Evolutionary conservation across 176 grass and related monocot genomes (phyloP), one percentile per base, ranked within the genome.

Genomic region (Calamus simplicifolius): DNA sequence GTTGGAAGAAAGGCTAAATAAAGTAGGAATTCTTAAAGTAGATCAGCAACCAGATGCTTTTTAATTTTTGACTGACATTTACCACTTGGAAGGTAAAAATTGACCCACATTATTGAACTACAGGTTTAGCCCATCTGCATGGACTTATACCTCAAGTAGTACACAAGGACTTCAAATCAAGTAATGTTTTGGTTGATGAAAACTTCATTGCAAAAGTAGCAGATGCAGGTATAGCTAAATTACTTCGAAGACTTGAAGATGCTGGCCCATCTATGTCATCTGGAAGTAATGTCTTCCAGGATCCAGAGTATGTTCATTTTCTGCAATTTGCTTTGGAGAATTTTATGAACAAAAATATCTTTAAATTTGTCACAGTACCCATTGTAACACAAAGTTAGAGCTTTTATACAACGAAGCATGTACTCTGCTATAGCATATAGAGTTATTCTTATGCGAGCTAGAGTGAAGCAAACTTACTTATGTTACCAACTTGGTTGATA

Each of bases 151-250:
- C 92, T 52, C 87, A 83, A 4, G 27, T 97, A 72, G 55, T 97
- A 69, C 92, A 97, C 78, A 75, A 74, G 43, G 75, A 71, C 51
- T 90, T 97, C 66, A 96, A 97, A 80, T 88, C 87, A 49, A 91
- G 75, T 63, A 97, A 97, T 30, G 87, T 97, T 3, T 67, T 97
- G 65, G 87, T 97, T 31, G 92, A 97, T 50, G 92, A 97, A 67
- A 97, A 97, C 66, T 97, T 90, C 68, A 97, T 97, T 56, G 87
- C 92, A 5, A 91, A 97, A 66, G 87, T 97, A 58, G 77, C 81
- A 28, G 92, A 91, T 54, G 83, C 80, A 56, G 83, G 92, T 5
- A 68, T 91, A 61, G 31, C 77, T 7, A 65, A 73, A 70, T 66
- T 97, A 50, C 71, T 85, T 59, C 54, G 77, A 82, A 76, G 75